phyloP scores from a whole-genome alignment of 495 filamentous ascomycete species.

The Beverwykella pulmonaria region DNA sequence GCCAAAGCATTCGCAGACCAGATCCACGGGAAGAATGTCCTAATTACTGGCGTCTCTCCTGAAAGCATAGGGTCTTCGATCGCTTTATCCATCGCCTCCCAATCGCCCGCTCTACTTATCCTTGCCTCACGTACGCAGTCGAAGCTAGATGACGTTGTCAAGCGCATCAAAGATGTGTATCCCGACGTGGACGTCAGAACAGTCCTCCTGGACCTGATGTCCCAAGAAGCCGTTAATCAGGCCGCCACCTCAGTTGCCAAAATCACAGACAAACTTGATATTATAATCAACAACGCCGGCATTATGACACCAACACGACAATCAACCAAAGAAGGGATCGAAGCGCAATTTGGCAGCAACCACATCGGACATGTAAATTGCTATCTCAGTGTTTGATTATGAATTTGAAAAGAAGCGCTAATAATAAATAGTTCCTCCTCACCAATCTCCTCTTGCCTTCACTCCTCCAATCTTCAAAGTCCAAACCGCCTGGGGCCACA shows the following conservation, averaged over 20 bases:
- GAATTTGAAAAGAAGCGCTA: too few relatives aligned
- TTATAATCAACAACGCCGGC: conserved; percentile 39
- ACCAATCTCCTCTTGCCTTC: conserved; percentile 31
- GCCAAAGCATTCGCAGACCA: conserved; percentile 32
- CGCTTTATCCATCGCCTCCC: conserved; percentile 57
- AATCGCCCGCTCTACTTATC: conserved; percentile 55
- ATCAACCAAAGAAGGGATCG: conserved; percentile 47
- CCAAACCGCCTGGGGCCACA: conserved; percentile 20
- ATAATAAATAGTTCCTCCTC: too few relatives aligned
- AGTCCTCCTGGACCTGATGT: conserved; percentile 53
- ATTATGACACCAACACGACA: conserved; percentile 12
- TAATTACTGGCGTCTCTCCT: conserved; percentile 52
- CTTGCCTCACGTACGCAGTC: conserved; percentile 57
- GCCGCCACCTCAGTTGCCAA: conserved; percentile 49
- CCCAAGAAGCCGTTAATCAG: conserved; percentile 49
- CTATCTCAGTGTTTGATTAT: too few relatives aligned
- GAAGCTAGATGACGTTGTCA: conserved; percentile 54
- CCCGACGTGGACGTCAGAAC: conserved; percentile 47
- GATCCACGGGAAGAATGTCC: conserved; percentile 36
- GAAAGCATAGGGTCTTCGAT: conserved; percentile 57
- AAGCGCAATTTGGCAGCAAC: conserved; percentile 59
- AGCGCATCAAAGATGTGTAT: conserved; percentile 44
- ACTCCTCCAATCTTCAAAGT: conserved; percentile 13
- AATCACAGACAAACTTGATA: conserved; percentile 40
- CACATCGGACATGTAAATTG: conserved; percentile 38